Evolutionary conservation across 2,329 filamentous ascomycete species (phyloP), one percentile per base, ranked within the genome.

Genomic region (Coniochaeta sp.): DNA sequence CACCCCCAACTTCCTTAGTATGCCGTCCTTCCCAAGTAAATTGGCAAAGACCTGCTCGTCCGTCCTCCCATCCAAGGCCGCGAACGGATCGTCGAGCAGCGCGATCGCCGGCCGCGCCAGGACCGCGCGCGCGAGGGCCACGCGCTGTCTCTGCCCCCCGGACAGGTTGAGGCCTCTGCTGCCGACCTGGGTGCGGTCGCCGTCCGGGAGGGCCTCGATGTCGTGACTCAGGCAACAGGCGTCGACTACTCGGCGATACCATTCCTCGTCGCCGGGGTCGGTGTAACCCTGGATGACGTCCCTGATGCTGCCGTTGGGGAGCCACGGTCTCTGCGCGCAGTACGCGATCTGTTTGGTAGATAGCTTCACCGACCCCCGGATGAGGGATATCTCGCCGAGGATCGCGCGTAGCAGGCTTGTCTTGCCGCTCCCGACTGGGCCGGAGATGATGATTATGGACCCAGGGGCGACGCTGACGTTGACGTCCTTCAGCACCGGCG

Each of bases 81-180:
- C 75, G 55, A 76, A 72, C 1, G 64, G 68, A 56, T 76, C 74
- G 30, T 76, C 75, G 0, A 76, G 61, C 1, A 77, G 40, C 2
- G 69, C 59, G 1, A 72, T 67, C 1, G 69, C 62, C 17, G 64
- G 66, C 9, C 65, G 62, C 1, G 71, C 63, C 60, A 69, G 75
- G 1, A 75, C 44, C 1, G 72, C 71, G 30, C 74, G 69, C 0
- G 75, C 74, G 12, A 77, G 70, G 1, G 74, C 71, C 60, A 65
- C 58, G 14, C 62, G 57, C 58, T 68, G 63, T 57, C 65, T 62
- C 61, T 70, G 65, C 10, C 64, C 65, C 22, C 65, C 66, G 2
- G 63, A 68, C 14, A 70, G 58, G 54, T 65, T 65, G 7, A 66
- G 34, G n/a, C 65, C 65, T 34, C 61, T 63, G 62, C 63, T 64